Base-by-base conservation (phyloP, 768 basidiomycete genomes). In the Brasilioporus rufonigricans region DNA sequence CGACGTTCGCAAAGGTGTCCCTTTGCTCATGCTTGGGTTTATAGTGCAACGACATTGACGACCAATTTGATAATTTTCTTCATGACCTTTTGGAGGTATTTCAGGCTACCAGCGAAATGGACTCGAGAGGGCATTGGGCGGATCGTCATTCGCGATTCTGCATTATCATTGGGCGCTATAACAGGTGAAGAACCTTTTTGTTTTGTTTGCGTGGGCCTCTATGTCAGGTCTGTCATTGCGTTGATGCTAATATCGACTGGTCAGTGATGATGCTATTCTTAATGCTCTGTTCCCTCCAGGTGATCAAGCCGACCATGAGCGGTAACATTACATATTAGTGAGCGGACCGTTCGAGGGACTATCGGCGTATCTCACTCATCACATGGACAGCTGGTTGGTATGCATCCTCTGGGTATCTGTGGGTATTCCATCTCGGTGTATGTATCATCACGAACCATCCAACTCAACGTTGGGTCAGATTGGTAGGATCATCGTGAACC, bases 271-370 rank as follows among this genome's bases (percentile, higher is more conserved):
- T 61, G 55, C 18, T 66, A 1, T 61, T 66, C 29, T n/a, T 64
- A 51, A 60, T 58, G 2, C 61, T 67, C 19, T 56, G 51, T 40
- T 45, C 52, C 10, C 32, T 56, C 19, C 26, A 26, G 5, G 52
- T 64, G 8, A 59, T 64, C 40, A 32, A 51, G 32, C 48, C 47
- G n/a, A 33, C 35, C 13, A 55, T 59, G 54, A 50, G 52, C 9
- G 58, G 60, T n/a, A 68, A 68, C 26, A 44, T 67, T 1, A 49
- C 53, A 1, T 67, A 61, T 46, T 58, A 61, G 66, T 64, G 32
- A 21, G 65, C 57, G 11, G 5, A 32, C 19, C 24, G 4, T 39
- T 27, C 3, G 19, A 10, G n/a, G 11, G 10, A 24, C 12, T 35
- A 18, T 45, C n/a, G 19, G 32, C 9, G 14, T 26, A 26, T 35